A percentile compares a stretch with the other conserved stretches of the same genome.
phyloP scores from a whole-genome alignment of 2,329 filamentous ascomycete genomes.

The Gnomoniopsis sp. region DNA sequence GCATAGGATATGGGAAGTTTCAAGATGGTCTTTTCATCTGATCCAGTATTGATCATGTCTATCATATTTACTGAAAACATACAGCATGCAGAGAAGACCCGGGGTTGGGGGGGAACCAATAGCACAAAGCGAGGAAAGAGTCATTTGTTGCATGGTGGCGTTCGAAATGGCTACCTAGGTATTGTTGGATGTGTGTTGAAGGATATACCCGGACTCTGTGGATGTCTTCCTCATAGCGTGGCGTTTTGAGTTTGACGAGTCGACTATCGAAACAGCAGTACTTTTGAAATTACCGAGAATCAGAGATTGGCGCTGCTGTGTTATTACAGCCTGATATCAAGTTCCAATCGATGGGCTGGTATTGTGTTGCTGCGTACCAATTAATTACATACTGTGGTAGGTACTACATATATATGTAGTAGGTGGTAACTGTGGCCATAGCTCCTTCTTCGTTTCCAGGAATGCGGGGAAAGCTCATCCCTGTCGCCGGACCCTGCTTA shows the following conservation, averaged over 20 bases:
- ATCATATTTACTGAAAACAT: slow-evolving; percentile 10
- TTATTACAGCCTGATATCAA: too few relatives aligned
- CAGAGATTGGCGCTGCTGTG: background rate
- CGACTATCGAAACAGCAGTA: too few relatives aligned
- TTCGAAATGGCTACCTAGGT: background rate
- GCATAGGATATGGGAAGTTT: background rate
- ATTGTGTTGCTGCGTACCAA: background rate
- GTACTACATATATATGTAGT: too few relatives aligned
- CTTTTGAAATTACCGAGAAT: too few relatives aligned
- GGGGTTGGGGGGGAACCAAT: background rate
- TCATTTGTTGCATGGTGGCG: background rate
- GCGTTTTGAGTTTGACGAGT: background rate
- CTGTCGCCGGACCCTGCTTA: background rate
- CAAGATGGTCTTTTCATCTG: background rate
- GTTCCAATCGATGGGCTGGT: too few relatives aligned
- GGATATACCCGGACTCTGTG: slow-evolving; percentile 5
- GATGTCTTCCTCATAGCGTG: slow-evolving; percentile 6
- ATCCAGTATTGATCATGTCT: background rate
- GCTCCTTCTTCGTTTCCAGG: too few relatives aligned
- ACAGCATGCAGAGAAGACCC: slow-evolving; percentile 2
- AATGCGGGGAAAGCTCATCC: slow-evolving; percentile 2
- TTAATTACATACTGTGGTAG: background rate
- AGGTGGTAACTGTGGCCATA: too few relatives aligned
- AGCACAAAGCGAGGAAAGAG: background rate
- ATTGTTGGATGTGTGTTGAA: background rate